phyloP scores from a whole-genome alignment of 2,329 filamentous ascomycete species.

The Fusarium sp. region DNA sequence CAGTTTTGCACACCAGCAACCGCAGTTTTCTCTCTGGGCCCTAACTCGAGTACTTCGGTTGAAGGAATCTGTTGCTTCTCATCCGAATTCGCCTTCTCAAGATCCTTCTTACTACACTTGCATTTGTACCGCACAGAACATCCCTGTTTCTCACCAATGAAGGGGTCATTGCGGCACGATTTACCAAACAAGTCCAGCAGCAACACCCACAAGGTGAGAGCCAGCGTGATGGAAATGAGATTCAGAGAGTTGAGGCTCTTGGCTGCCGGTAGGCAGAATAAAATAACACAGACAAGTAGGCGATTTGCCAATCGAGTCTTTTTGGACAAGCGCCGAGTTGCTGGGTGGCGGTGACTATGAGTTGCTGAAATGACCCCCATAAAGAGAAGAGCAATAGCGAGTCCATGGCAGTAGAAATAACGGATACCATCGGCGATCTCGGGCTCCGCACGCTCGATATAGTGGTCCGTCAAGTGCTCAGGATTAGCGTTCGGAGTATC shows the following conservation, averaged over 20 bases:
- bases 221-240: constrained; percentile 61
- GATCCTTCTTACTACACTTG: constrained; percentile 55
- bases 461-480: constrained; percentile 64
- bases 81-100: constrained; percentile 49
- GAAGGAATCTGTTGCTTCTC: constrained; percentile 50
- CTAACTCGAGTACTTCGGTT: constrained; percentile 42
- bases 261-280: constrained; percentile 68
- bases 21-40: constrained; percentile 45
- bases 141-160: constrained; percentile 56
- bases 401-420: constrained; percentile 75
- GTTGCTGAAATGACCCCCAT: constrained; percentile 68
- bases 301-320: constrained; percentile 65
- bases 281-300: constrained; percentile 61
- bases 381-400: constrained; percentile 66
- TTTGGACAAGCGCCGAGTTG: constrained; percentile 64
- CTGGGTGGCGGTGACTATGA: constrained; percentile 68
- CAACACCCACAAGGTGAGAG: constrained; percentile 61
- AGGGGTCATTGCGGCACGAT: constrained; percentile 60
- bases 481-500: constrained; percentile 64
- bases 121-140: constrained; percentile 58
- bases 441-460: constrained; percentile 62
- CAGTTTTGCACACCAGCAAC: constrained; percentile 42
- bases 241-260: constrained; percentile 60
- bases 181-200: constrained; percentile 64
- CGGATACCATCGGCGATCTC: constrained; percentile 67